Base-by-base conservation (phyloP, 2,329 filamentous ascomycete genomes). In the Stagonosporopsis chrysanthemi region DNA sequence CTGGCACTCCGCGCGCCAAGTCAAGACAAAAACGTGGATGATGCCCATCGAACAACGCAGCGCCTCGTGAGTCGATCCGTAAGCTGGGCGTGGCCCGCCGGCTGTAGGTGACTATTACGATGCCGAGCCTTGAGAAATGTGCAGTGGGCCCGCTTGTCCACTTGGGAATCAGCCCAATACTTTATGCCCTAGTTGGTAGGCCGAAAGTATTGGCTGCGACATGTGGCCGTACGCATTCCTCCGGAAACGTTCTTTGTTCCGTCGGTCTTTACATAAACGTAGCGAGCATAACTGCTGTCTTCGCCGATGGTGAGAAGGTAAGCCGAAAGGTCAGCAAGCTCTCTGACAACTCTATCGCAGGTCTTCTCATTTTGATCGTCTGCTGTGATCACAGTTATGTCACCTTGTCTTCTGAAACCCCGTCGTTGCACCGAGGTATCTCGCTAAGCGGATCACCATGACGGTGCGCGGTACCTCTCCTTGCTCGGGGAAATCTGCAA, bases 141-240 rank as follows among this genome's bases (percentile, higher is more conserved):
- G 47, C 39, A 19, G 61, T 61, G 61, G 61, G 53, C 24, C 61
- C 40, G 56, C 55, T 47, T 59, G 45, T 56, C 61, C 55, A 44
- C 54, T 51, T 60, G 44, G 48, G 54, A 26, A 38, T 43, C 38
- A 52, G 48, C 49, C 35, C 39, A 58, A 42, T 53, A 51, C 44
- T 43, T 47, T 51, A 47, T 59, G 53, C 55, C 51, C 44, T 50
- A 58, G 56, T 55, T 57, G 43, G 56, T 48, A 56, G 57, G 24
- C 45, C 49, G 31, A 51, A 44, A 55, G 52, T 55, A 61, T 61
- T 61, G 61, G 61, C 43, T 59, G 58, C 58, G 55, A 56, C 45
- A 45, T 58, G 41, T 53, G 40, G 35, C 22, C 39, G 57, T 43
- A 31, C 28, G 54, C 50, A 53, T 58, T 52, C 52, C 41, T 40